Percentiles rank a stretch among this genome's conserved stretches.
Evolutionary conservation across 148 eudicot genomes (phyloP).

Genomic region (Tetragonia tetragonoides): DNA sequence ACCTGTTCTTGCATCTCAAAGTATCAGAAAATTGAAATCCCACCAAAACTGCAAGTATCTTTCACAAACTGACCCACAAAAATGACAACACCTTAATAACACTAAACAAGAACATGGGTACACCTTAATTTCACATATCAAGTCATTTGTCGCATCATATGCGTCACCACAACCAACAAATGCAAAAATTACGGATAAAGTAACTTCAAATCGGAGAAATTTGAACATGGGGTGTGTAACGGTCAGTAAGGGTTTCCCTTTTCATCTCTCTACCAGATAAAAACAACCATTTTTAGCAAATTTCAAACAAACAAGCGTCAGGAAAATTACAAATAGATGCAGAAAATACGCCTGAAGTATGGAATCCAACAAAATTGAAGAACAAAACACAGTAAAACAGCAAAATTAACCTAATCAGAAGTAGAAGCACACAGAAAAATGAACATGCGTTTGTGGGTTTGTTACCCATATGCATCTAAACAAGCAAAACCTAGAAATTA

Average conservation of each 20-base stretch:
- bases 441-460: too few species aligned
- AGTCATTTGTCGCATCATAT: slow-evolving; percentile 5
- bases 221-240: background rate
- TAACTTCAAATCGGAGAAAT: background rate
- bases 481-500: too few species aligned
- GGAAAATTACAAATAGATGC: background rate
- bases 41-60: background rate
- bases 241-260: too few species aligned
- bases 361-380: too few species aligned
- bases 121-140: slow-evolving; percentile 2
- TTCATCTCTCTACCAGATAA: too few species aligned
- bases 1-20: background rate
- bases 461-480: too few species aligned
- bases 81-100: background rate
- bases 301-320: background rate
- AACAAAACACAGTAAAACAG: too few species aligned
- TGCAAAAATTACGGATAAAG: background rate
- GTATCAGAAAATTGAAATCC: background rate
- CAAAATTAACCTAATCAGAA: too few species aligned
- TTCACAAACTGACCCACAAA: background rate
- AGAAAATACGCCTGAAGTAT: too few species aligned
- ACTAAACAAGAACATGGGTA: background rate
- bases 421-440: too few species aligned
- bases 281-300: too few species aligned
- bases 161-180: background rate